Evolutionary conservation across 305 asterid genomes (phyloP), one percentile per base, ranked within the genome.

Genomic region (Fraxinus sp.): DNA sequence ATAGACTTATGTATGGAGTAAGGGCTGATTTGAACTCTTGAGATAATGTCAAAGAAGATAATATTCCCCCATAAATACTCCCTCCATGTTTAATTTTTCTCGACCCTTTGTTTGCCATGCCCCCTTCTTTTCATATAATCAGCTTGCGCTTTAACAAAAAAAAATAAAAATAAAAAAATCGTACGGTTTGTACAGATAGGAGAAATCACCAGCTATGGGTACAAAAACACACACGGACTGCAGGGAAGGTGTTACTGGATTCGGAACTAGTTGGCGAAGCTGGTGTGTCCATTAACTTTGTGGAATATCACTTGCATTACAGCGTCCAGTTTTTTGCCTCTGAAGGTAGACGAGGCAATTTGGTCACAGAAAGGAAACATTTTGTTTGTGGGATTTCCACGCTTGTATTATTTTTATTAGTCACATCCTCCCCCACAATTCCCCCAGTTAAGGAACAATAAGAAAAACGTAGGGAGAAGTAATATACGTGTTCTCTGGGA

Each of bases 261-360:
- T 20, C 24, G 24, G 76, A 80, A 44, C 57, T 49, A 77, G 86
- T 55, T 77, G 39, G 36, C 37, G 83, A 80, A 66, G 79, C 82
- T 78, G 71, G 33, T 78, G 68, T 79, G 76, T 83, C 74, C 82
- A 77, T 68, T 80, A 86, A 87, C 44, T 84, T 89, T 87, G 83
- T 84, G 85, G 77, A 78, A 68, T 66, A 52, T 64, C 77, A 52
- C 84, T 28, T 66, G 18, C 44, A 41, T 78, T 85, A 24, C 70
- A 28, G 76, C 35, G n/a, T 80, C 78, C 84, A 83, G 81, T 55
- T 72, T 62, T 82, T 80, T 80, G 84, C 82, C 59, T 66, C 76
- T 46, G 57, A 81, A 57, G 55, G 77, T 76, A 39, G 59, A 20
- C 13, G 75, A n/a, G 35, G 59, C 59, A 30, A 18, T 70, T 35